phyloP scores from a whole-genome alignment of 352 stramenopile species.

The Phytophthora megakarya region DNA sequence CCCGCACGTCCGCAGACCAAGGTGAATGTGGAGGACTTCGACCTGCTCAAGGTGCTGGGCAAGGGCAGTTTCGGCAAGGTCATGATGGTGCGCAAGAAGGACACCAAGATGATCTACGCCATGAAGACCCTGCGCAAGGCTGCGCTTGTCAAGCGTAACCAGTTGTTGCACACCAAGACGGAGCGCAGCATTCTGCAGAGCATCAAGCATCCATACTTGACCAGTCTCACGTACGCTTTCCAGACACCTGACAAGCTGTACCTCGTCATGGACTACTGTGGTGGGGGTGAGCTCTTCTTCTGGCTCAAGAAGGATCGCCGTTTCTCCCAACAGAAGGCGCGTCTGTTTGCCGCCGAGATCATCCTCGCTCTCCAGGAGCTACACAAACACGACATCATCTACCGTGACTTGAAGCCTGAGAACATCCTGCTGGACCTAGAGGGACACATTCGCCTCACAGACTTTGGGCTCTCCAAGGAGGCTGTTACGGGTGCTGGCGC shows the following conservation, averaged over 20 bases:
- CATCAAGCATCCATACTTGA: conserved; percentile 93
- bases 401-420: conserved; percentile 97
- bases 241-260: conserved; percentile 94
- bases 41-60: conserved; percentile 93
- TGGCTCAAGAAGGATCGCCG: conserved; percentile 94
- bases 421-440: conserved; percentile 95
- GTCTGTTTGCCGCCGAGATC: conserved; percentile 94
- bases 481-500: conserved; percentile 85
- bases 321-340: conserved; percentile 93
- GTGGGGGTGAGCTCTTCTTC: conserved; percentile 95
- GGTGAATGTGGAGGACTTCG: conserved; percentile 92
- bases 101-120: conserved; percentile 93
- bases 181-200: conserved; percentile 93
- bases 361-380: conserved; percentile 92
- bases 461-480: conserved; percentile 96
- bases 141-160: conserved; percentile 92
- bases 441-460: conserved; percentile 94
- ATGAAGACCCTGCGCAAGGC: conserved; percentile 96
- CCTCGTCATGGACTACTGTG: conserved; percentile 95
- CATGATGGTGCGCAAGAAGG: conserved; percentile 95
- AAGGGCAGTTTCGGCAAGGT: conserved; percentile 97
- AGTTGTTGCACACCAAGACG: conserved; percentile 94
- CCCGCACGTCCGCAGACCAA: conserved; percentile 69
- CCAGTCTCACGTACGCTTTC: conserved; percentile 87
- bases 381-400: conserved; percentile 96